A percentile compares a stretch with the other conserved stretches of the same genome.
Conservation (phyloP, 176 grass and related monocot species). For the Tuctoria greenei region DNA sequence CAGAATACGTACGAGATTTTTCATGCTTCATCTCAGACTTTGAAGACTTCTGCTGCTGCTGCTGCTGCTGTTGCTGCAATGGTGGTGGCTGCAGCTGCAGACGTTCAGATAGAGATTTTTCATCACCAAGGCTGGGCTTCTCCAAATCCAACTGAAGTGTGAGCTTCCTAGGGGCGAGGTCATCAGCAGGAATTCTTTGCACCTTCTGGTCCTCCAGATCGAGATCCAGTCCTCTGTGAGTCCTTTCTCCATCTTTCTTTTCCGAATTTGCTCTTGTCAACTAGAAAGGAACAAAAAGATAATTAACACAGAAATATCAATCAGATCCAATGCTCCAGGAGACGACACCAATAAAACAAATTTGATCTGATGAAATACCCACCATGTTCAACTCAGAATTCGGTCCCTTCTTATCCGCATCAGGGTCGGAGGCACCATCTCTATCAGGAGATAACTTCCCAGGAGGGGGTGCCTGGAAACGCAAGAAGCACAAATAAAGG, state of each 20-base stretch:
- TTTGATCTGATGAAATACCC: conserved; percentile 34
- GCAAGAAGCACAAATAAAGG: conserved; percentile 28
- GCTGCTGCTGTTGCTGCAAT: conserved; percentile 32
- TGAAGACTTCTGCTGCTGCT: conserved; percentile 42
- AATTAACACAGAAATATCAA: not conserved
- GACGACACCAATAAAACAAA: conserved; percentile 30
- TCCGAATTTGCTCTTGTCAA: conserved; percentile 38
- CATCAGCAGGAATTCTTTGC: conserved; percentile 43
- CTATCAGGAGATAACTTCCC: conserved; percentile 95
- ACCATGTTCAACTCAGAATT: conserved; percentile 82
- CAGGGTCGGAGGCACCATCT: conserved; percentile 68
- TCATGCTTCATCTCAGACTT: conserved; percentile 82
- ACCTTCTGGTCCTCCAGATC: conserved; percentile 60
- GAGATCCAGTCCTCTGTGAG: conserved; percentile 39
- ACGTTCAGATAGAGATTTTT: conserved; percentile 47
- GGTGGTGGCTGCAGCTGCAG: conserved; percentile 19
- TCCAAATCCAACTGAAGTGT: conserved; percentile 87
- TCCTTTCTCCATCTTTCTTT: conserved; percentile 66
- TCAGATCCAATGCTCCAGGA: conserved; percentile 16
- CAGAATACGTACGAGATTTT: conserved; percentile 61
- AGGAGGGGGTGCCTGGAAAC: conserved; percentile 85
- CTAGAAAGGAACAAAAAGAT: conserved; percentile 35
- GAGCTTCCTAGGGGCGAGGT: conserved; percentile 56
- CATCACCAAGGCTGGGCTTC: conserved; percentile 50
- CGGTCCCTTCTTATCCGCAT: conserved; percentile 66